Conservation (phyloP, 108 stramenopile genomes). For the Cyclostephanos tholiformis region DNA sequence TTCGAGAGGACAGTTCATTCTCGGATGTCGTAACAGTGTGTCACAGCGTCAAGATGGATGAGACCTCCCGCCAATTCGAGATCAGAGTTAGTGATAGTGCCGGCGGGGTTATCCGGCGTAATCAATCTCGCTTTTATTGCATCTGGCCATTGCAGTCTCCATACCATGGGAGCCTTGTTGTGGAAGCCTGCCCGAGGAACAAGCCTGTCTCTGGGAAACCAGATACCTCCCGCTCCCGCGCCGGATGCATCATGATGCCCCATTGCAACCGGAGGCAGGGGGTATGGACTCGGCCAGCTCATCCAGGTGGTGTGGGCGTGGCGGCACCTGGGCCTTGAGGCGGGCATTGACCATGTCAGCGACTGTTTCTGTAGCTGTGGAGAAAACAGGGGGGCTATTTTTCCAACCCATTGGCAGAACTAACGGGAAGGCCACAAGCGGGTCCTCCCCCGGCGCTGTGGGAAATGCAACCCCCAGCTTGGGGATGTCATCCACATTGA, state of each 20-base stretch:
- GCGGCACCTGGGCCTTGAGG: neutral
- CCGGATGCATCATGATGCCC: constrained; percentile 53
- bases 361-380: constrained; percentile 5
- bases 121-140: constrained; percentile 12
- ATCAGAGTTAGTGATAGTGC: constrained; percentile 47
- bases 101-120: constrained; percentile 26
- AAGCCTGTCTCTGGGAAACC: constrained; percentile 32
- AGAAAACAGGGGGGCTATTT: constrained; percentile 13
- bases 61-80: constrained; percentile 47
- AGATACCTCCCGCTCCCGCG: constrained; percentile 44
- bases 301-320: constrained; percentile 4
- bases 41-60: constrained; percentile 47
- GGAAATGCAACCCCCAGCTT: constrained; percentile 17
- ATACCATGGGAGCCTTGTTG: constrained; percentile 30
- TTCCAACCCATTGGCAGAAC: constrained; percentile 3
- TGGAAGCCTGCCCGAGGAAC: neutral
- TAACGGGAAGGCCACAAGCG: constrained; percentile 19
- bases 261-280: constrained; percentile 24
- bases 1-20: constrained; percentile 46
- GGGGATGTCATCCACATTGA: constrained; percentile 11
- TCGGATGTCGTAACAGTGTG: constrained; percentile 27
- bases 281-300: neutral
- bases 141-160: constrained; percentile 39
- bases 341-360: constrained; percentile 1
- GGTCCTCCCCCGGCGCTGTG: constrained; percentile 1